Percentiles rank a stretch among this genome's conserved stretches.
Conservation (phyloP, 2,329 filamentous ascomycete species). For the Rutstroemia sp. region DNA sequence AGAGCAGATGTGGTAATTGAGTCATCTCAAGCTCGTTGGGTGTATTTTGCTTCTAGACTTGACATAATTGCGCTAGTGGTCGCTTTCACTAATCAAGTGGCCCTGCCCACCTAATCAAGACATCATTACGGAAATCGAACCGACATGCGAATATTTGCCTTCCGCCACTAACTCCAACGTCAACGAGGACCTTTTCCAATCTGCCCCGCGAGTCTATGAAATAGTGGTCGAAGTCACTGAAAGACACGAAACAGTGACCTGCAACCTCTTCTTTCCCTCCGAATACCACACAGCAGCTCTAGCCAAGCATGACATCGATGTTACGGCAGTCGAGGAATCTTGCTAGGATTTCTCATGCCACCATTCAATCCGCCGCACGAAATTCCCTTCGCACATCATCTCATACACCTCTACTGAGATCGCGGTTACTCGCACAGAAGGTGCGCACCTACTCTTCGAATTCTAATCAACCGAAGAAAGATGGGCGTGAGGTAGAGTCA, state of each 20-base stretch:
- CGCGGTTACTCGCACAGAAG: conserved; percentile 27
- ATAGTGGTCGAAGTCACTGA: conserved; percentile 16
- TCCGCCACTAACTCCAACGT: conserved; percentile 4
- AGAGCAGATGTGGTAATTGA: too few species aligned
- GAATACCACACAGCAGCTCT: conserved; percentile 13
- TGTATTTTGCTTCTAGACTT: not conserved
- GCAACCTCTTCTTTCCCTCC: conserved; percentile 7
- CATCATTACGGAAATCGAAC: conserved; percentile 2
- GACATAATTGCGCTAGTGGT: conserved; percentile 4
- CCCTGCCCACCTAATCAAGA: not conserved
- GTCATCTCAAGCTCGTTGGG: too few species aligned
- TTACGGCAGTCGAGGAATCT: conserved; percentile 60
- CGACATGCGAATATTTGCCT: conserved; percentile 5
- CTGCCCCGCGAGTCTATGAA: conserved; percentile 12
- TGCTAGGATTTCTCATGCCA: conserved; percentile 52
- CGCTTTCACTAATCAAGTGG: conserved; percentile 2
- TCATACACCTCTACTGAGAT: conserved; percentile 33
- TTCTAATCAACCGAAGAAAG: conserved; percentile 18
- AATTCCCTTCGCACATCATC: conserved; percentile 36
- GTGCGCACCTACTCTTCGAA: conserved; percentile 17
- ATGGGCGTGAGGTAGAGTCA: conserved; percentile 19
- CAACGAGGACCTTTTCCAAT: conserved; percentile 1
- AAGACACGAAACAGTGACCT: conserved; percentile 16
- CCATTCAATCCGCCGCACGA: conserved; percentile 44
- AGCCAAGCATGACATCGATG: conserved; percentile 55